Base-by-base conservation (phyloP, 2,329 filamentous ascomycete genomes). In the Penicillium corylophilum region DNA sequence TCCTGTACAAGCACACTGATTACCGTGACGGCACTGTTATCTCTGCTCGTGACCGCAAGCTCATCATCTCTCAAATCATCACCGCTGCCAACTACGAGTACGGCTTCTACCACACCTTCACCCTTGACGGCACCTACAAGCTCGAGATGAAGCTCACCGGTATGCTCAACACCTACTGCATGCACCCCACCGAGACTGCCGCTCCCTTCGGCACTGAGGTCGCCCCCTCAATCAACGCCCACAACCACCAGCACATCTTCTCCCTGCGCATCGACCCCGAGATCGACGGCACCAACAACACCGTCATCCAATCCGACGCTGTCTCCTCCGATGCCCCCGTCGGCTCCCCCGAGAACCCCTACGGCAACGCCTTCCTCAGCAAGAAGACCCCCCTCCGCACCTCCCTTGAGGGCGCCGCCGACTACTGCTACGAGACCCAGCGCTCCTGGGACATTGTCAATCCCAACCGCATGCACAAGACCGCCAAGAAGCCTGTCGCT, bases 71-170 rank as follows among this genome's bases (percentile, higher is more conserved):
- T 58, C 90, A 95, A 65, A 87, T 95, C 67, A 95, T 96, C 74
- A 96, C 91, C 0, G 91, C 90, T 1, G 91, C 91, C 29, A 96
- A 96, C 77, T 96, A 96, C 74, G 91, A 96, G 69, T 96, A 96
- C 72, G 86, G 84, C 65, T 79, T 83, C 20, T 85, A 91, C 76
- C 94, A 89, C 88, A 86, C 90, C 60, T 90, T 95, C 75, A 88
- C 91, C 66, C 89, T 93, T 69, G 91, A 95, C 62, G 91, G 91
- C 31, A 93, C 90, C 1, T 86, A 95, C 62, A 90, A 95, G 75
- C 86, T 92, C 18, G 90, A 95, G 71, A 87, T 95, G 69, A 88
- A 91, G 72, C 84, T 95, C 16, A 95, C 90, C 0, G 91, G 91
- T 44, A 95, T 96, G 71, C 77, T 96, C 50, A 95, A 95, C 79